Conservation (phyloP, 257 asterid genomes). For the Penstemon newberryi region DNA sequence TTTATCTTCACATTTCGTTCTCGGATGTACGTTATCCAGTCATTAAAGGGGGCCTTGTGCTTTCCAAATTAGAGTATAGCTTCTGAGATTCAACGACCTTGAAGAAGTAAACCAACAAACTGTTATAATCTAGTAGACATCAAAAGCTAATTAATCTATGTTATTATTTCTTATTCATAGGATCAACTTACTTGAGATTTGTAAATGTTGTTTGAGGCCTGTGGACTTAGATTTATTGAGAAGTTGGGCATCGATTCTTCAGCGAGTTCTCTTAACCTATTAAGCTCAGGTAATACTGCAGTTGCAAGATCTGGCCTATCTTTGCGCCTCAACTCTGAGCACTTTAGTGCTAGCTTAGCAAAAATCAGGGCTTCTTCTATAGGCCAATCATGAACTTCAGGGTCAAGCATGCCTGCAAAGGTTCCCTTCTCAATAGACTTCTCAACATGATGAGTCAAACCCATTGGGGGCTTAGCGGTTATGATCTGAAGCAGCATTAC, state of each 20-base stretch:
- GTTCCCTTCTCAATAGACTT: conserved; percentile 76
- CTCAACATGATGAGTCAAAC: conserved; percentile 73
- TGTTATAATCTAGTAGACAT: background rate
- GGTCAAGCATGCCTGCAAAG: conserved; percentile 69
- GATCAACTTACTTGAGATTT: conserved; percentile 33
- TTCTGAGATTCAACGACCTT: conserved; percentile 38
- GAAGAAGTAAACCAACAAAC: conserved; percentile 15
- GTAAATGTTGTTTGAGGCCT: conserved; percentile 12
- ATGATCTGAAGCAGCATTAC: conserved; percentile 76
- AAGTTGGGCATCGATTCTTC: conserved; percentile 52
- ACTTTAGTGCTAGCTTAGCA: conserved; percentile 71
- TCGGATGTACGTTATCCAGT: conserved; percentile 26
- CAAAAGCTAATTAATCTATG: background rate
- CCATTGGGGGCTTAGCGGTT: conserved; percentile 85
- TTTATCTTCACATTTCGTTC: conserved; percentile 28
- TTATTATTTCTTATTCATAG: background rate
- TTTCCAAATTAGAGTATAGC: conserved; percentile 34
- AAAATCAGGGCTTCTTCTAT: conserved; percentile 59
- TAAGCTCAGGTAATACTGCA: conserved; percentile 63
- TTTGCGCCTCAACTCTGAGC: conserved; percentile 72
- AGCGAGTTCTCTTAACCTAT: conserved; percentile 57
- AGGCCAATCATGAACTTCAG: conserved; percentile 74
- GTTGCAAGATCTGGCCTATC: conserved; percentile 77
- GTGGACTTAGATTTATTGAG: conserved; percentile 21
- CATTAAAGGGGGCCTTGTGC: conserved; percentile 25